phyloP scores from a whole-genome alignment of 169 alveolate genomes.

The Cryptosporidium parvum region DNA sequence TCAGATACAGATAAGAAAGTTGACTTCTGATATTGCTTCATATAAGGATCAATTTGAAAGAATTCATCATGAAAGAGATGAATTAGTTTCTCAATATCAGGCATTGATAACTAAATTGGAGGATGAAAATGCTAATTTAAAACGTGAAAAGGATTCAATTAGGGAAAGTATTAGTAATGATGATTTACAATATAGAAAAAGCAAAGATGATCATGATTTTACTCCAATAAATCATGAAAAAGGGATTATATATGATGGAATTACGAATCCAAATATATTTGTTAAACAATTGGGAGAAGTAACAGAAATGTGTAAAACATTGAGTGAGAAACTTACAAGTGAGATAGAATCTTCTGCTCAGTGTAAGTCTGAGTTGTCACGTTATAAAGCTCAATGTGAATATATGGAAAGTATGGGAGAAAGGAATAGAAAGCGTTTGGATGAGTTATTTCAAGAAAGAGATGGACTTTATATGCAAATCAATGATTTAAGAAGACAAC shows the following conservation, averaged over 20 bases:
- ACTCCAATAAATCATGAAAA: neutral
- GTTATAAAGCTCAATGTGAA: conserved; percentile 72
- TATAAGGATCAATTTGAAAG: conserved; percentile 37
- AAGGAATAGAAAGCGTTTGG: conserved; percentile 44
- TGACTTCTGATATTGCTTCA: conserved; percentile 34
- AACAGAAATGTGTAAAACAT: conserved; percentile 59
- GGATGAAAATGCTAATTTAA: conserved; percentile 13
- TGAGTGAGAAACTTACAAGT: conserved; percentile 65
- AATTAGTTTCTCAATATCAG: conserved; percentile 64
- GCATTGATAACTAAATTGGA: conserved; percentile 24
- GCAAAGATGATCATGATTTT: neutral
- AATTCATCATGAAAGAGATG: conserved; percentile 57
- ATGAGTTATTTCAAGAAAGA: conserved; percentile 65
- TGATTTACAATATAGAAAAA: neutral
- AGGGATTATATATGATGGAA: too few species aligned
- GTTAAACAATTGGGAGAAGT: conserved; percentile 43
- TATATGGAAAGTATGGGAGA: conserved; percentile 54
- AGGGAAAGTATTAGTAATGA: neutral
- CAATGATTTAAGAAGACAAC: conserved; percentile 24
- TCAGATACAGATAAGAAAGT: conserved; percentile 59
- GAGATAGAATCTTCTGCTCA: conserved; percentile 66
- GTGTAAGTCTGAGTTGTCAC: conserved; percentile 54
- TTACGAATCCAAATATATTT: conserved; percentile 1
- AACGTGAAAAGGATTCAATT: neutral
- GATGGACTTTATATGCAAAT: conserved; percentile 50